Conservation (phyloP, 1,284 basidiomycete genomes). For the Cryptococcus sp. region DNA sequence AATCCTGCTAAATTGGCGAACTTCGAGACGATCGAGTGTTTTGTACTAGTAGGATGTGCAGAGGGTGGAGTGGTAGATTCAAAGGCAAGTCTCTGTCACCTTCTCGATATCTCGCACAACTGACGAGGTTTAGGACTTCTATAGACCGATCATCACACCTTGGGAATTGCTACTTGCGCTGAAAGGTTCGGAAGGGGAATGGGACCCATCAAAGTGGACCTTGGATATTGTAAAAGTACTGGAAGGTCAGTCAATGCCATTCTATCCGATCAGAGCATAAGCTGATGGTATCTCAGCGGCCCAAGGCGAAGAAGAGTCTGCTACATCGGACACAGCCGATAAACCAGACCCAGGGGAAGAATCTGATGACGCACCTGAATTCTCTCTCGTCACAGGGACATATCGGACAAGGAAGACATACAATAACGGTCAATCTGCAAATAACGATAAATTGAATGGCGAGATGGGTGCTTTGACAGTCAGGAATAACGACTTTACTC, state of each 20-base stretch:
- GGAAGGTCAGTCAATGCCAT: constrained; percentile 16
- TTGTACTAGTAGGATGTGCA: constrained; percentile 88
- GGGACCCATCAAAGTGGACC: constrained; percentile 54
- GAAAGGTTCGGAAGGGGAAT: constrained; percentile 69
- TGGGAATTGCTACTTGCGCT: constrained; percentile 86
- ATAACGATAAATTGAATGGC: not conserved
- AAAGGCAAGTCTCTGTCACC: constrained; percentile 52
- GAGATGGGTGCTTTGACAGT: constrained; percentile 51
- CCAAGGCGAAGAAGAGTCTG: constrained; percentile 10
- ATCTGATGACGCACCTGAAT: constrained; percentile 63
- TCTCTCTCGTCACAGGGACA: constrained; percentile 80
- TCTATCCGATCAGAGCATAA: not conserved
- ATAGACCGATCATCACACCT: constrained; percentile 87
- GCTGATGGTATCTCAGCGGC: not conserved
- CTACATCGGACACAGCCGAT: constrained; percentile 7
- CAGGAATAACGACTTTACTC: constrained; percentile 58
- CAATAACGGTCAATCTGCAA: constrained; percentile 2
- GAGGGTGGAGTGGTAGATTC: constrained; percentile 88
- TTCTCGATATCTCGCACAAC: constrained; percentile 3
- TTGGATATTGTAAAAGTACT: constrained; percentile 49
- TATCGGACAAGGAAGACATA: constrained; percentile 59
- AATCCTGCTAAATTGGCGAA: constrained; percentile 95
- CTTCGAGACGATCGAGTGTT: constrained; percentile 94
- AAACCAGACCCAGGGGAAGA: constrained; percentile 11
- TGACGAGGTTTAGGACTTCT: constrained; percentile 63